These are phyloP conservation scores for Annulohypoxylon bovei DNA, from an alignment of 495 filamentous ascomycete species.

Conservation along the genomic window DNA sequence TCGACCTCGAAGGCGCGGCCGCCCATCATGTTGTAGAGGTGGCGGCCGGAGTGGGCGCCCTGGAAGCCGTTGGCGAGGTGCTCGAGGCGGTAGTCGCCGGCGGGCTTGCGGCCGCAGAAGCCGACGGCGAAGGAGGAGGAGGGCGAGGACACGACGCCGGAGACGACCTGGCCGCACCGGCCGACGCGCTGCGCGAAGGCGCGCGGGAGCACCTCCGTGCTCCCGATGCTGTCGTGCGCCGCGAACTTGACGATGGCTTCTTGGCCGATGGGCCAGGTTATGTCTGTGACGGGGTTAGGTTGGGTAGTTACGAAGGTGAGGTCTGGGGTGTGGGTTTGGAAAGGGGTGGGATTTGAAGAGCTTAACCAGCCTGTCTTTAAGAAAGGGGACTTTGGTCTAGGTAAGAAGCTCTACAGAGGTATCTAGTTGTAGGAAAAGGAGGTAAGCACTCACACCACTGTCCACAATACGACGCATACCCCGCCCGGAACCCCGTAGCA, in stretches of 20 bases:
- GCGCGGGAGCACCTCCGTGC: conserved; percentile 45
- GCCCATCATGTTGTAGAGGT: conserved; percentile 51
- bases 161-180: conserved; percentile 48
- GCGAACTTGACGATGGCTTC: conserved; percentile 47
- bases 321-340: too few relatives aligned
- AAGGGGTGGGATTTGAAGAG: not conserved
- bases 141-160: conserved; percentile 41
- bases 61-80: conserved; percentile 45
- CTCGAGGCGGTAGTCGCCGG: conserved; percentile 43
- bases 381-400: too few relatives aligned
- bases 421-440: too few relatives aligned
- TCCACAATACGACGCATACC: conserved; percentile 49
- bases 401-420: too few relatives aligned
- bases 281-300: conserved; percentile 20
- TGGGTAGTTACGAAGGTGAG: not conserved
- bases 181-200: conserved; percentile 45
- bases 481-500: conserved; percentile 47
- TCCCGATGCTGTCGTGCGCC: conserved; percentile 48
- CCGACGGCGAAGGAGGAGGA: conserved; percentile 36
- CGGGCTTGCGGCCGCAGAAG: conserved; percentile 44
- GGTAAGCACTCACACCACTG: conserved; percentile 45
- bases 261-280: conserved; percentile 51
- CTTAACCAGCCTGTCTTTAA: too few relatives aligned
- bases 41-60: conserved; percentile 45
- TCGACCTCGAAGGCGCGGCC: conserved; percentile 50